A percentile compares a stretch with the other conserved stretches of the same genome.
phyloP scores from a whole-genome alignment of 306 rosid species.

The Fagus crenata region DNA sequence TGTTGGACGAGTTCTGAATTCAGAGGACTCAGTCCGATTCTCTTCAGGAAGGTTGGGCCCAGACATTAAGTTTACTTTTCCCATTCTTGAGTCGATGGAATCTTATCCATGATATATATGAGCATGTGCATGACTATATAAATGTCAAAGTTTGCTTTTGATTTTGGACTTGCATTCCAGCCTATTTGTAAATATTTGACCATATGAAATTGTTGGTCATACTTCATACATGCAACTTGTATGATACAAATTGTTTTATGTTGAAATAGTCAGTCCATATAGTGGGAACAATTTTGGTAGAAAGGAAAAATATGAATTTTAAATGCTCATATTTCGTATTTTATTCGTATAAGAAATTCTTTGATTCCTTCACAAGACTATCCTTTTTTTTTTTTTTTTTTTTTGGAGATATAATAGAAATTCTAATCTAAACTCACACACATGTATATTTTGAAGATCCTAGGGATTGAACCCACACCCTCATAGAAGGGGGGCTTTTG shows the following conservation, averaged over 20 bases:
- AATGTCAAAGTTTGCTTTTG: neutral
- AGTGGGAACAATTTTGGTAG: neutral
- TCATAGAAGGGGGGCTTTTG: too few relatives aligned
- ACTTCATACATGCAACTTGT: too few relatives aligned
- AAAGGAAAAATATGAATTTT: too few relatives aligned
- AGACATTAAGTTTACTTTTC: neutral
- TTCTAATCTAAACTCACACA: too few relatives aligned
- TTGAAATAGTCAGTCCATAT: neutral
- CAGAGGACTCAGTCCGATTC: slow-evolving; percentile 37
- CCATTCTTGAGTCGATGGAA: neutral
- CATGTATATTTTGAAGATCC: too few relatives aligned
- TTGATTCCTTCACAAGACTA: too few relatives aligned
- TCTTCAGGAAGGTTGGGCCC: slow-evolving; percentile 49
- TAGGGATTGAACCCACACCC: too few relatives aligned
- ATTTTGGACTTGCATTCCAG: neutral
- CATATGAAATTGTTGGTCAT: neutral
- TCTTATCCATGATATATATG: neutral
- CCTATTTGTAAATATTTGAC: neutral
- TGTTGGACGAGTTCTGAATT: slow-evolving; percentile 20
- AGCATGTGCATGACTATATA: too few relatives aligned
- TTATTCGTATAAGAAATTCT: too few relatives aligned
- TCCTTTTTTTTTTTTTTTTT: too few relatives aligned
- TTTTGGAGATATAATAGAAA: too few relatives aligned
- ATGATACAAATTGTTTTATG: neutral
- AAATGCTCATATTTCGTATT: too few relatives aligned